These are phyloP conservation scores for Gliomastix tumulicola DNA, from an alignment of 2,329 filamentous ascomycete genomes.

Conservation along the genomic window DNA sequence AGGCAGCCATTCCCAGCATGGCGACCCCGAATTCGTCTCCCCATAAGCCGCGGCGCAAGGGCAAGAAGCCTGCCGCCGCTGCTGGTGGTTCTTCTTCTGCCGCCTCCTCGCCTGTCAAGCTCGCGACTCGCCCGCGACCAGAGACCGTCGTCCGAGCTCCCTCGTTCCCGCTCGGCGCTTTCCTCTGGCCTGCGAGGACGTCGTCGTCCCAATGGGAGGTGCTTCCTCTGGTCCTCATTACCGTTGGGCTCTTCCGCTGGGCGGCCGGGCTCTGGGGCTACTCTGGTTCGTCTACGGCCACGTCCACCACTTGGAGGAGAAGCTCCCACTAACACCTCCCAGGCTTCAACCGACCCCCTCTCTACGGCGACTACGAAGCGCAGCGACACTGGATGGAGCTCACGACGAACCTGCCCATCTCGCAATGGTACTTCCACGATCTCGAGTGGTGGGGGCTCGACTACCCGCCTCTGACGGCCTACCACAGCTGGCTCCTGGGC, in stretches of 20 bases:
- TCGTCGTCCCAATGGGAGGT: constrained; percentile 88
- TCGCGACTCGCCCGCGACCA: constrained; percentile 10
- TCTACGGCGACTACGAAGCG: constrained; percentile 96
- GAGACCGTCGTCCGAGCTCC: constrained; percentile 52
- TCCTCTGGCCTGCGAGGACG: constrained; percentile 85
- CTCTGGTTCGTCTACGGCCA: constrained; percentile 59
- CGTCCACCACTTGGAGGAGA: constrained; percentile 1
- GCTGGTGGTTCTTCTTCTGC: constrained; percentile 21
- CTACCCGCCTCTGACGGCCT: constrained; percentile 94
- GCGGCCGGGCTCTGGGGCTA: constrained; percentile 89
- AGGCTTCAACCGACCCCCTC: constrained; percentile 77
- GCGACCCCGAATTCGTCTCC: constrained; percentile 46
- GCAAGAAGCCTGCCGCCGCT: constrained; percentile 39
- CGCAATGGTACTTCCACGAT: constrained; percentile 97
- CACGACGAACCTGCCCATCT: constrained; percentile 79
- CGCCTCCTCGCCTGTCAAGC: background rate
- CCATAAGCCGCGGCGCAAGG: constrained; percentile 54
- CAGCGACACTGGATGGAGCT: constrained; percentile 99
- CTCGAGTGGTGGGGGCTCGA: constrained; percentile 96
- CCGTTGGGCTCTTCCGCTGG: constrained; percentile 88
- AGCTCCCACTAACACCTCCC: background rate
- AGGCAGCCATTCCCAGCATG: too few species aligned
- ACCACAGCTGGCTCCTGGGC: constrained; percentile 95
- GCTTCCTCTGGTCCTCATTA: constrained; percentile 81
- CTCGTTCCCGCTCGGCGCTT: constrained; percentile 85